Evolutionary conservation across 1,284 basidiomycete species (phyloP).

Genomic region (Amylostereum areolatum): DNA sequence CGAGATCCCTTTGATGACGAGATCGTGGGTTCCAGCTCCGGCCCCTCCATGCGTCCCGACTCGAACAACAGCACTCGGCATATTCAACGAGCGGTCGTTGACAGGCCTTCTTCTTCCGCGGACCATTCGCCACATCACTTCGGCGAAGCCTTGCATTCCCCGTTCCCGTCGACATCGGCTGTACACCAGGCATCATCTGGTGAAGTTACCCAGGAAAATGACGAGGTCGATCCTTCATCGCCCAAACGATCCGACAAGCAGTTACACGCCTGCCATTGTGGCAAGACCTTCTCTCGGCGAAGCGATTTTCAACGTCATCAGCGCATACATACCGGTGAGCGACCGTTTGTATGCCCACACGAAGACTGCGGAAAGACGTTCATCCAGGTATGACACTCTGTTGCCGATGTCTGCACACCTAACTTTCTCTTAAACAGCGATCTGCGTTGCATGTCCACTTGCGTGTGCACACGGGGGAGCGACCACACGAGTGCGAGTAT

Average conservation of each 20-base stretch:
- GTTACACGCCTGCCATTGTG: conserved; percentile 29
- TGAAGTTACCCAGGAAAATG: conserved; percentile 30
- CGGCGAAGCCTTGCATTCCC: no score
- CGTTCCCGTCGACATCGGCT: conserved; percentile 1
- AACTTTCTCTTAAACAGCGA: conserved; percentile 39
- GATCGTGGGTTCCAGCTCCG: no score
- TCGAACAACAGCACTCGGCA: no score
- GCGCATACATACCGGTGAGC: conserved; percentile 86
- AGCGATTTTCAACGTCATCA: conserved; percentile 76
- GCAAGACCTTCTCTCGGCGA: conserved; percentile 68
- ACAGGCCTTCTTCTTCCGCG: no score
- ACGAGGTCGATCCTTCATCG: no score
- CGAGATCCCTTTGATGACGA: no score
- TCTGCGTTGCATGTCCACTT: conserved; percentile 84
- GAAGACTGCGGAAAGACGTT: conserved; percentile 77
- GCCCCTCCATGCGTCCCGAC: no score
- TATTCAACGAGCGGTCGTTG: no score
- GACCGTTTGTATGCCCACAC: conserved; percentile 71
- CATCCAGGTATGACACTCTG: conserved; percentile 56
- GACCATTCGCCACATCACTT: no score
- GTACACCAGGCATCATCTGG: conserved; percentile 2
- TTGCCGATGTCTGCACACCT: conserved; percentile 3
- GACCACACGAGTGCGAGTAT: conserved; percentile 83
- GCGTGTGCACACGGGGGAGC: conserved; percentile 85
- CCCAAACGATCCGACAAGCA: no score